Conservation (phyloP, 2,329 filamentous ascomycete species). For the Teratosphaeriaceae sp. region DNA sequence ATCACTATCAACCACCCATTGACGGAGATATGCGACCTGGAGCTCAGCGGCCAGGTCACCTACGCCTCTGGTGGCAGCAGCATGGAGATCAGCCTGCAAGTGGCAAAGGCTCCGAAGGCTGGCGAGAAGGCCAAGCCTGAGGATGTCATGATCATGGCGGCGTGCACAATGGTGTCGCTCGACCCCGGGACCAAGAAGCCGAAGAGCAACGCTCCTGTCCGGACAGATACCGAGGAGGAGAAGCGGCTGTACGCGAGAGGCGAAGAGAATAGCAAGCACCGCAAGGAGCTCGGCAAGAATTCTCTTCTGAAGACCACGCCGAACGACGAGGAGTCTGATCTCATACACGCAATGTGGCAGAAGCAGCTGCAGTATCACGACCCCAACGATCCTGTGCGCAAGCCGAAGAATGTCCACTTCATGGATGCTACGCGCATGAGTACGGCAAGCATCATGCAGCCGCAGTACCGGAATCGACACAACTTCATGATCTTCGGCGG, state of each 20-base stretch:
- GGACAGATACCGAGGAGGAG: conserved; percentile 59
- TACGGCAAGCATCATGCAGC: conserved; percentile 69
- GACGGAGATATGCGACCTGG: conserved; percentile 70
- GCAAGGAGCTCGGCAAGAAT: conserved; percentile 55
- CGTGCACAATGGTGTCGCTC: conserved; percentile 71
- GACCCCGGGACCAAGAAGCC: conserved; percentile 62
- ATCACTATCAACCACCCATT: conserved; percentile 64
- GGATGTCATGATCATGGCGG: conserved; percentile 63
- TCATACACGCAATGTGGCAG: conserved; percentile 70
- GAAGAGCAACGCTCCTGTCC: conserved; percentile 54
- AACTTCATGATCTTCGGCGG: conserved; percentile 65
- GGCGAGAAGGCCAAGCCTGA: conserved; percentile 51
- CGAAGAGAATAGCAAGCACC: conserved; percentile 59
- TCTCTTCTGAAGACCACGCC: conserved; percentile 61
- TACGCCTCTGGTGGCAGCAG: conserved; percentile 68
- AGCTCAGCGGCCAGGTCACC: conserved; percentile 62
- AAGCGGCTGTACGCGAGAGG: conserved; percentile 56
- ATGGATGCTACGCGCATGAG: conserved; percentile 59
- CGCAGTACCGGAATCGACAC: conserved; percentile 57
- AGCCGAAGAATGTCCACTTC: conserved; percentile 52
- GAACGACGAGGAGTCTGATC: conserved; percentile 62
- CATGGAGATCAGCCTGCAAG: conserved; percentile 67
- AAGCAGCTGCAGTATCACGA: conserved; percentile 59
- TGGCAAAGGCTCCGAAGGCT: conserved; percentile 58
- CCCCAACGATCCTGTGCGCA: conserved; percentile 47